Evolutionary conservation across 1,284 basidiomycete species (phyloP), one percentile per base, ranked within the genome.

Genomic region (Rhodotorula glutinis): DNA sequence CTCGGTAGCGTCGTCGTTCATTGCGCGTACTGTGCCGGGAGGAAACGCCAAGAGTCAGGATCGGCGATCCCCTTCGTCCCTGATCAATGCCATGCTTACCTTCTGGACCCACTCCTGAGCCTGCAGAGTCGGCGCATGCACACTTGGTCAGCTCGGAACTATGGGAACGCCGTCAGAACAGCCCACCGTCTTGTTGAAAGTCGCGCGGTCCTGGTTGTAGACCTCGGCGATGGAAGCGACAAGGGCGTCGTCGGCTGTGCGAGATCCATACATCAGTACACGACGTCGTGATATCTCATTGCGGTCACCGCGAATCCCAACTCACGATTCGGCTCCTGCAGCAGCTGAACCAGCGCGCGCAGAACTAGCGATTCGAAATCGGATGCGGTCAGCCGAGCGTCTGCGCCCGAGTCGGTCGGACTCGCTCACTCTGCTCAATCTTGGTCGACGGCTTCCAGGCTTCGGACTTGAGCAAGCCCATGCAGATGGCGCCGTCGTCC

Each of bases 361-460:
- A 75, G 67, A 49, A 75, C 75, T 71, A 67, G 25, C 29, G 30
- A 4, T 16, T 11, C 4, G 30, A 0, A 30, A 33, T 14, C 41
- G 44, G 38, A 25, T 14, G 27, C n/a, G 11, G 7, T 0, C 8
- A 40, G 19, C 16, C 11, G 1, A 2, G 19, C 19, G 5, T 25
- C 9, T 33, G 23, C 5, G 19, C 7, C 23, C 25, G 27, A 16
- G 30, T 41, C 1, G 10, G 7, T n/a, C 16, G n/a, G 11, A 25
- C 2, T 4, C 7, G 27, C 62, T 38, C 49, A 72, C 75, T 70
- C 55, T 75, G 72, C 51, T 75, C 75, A n/a, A 93, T 81, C 53
- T 88, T 88, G 61, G 91, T 86, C 13, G 89, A 86, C 23, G 92
- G 92, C 79, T 92, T 94, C 92, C 92, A 95, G 44, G 77, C 77